Base-by-base conservation (phyloP, 768 basidiomycete species). In the Serpula lacrymans region DNA sequence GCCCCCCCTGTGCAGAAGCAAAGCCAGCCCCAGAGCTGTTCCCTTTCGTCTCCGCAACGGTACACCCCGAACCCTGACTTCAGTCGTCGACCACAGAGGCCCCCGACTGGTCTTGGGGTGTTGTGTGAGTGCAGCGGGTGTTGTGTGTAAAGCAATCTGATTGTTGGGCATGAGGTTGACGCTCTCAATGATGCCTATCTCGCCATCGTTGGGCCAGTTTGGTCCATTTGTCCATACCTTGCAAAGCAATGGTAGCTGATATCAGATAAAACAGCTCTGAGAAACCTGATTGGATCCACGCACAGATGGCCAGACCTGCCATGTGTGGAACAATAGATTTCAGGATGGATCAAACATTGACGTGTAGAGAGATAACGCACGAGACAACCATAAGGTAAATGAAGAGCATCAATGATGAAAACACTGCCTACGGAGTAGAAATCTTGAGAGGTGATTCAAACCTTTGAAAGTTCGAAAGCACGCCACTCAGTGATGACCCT, bases 131-230 rank as follows among this genome's bases (percentile, higher is more conserved):
- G 48, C 71, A 73, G 2, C 68, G 0, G 58, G 49, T 6, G 51
- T 44, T 9, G 78, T 70, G 49, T 82, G 81, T 6, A 82, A 52
- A 1, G 79, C 74, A 61, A 76, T 70, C 52, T 80, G 79, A 53
- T 84, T 84, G 26, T 58, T 50, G 5, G 51, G 27, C 46, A 64
- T 57, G 13, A 71, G 51, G 57, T 84, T 82, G 48, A 85, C 76
- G 12, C 69, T 74, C 55, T 84, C 82, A 28, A 83, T 67, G 31
- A 80, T 78, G 53, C 58, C 60, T 39, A 71, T 70, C 48, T 71
- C 69, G 30, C 72, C 73, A 21, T 59, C 60, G 12, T 60, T 37
- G 4, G 73, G 73, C 72, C 73, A 75, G 31, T 54, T 58, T 10
- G 47, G 53, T 4, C 73, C 72, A 30, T 67, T 62, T 3, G 68